phyloP scores from a whole-genome alignment of 2,329 filamentous ascomycete genomes.

The Tolypocladium tundrense region DNA sequence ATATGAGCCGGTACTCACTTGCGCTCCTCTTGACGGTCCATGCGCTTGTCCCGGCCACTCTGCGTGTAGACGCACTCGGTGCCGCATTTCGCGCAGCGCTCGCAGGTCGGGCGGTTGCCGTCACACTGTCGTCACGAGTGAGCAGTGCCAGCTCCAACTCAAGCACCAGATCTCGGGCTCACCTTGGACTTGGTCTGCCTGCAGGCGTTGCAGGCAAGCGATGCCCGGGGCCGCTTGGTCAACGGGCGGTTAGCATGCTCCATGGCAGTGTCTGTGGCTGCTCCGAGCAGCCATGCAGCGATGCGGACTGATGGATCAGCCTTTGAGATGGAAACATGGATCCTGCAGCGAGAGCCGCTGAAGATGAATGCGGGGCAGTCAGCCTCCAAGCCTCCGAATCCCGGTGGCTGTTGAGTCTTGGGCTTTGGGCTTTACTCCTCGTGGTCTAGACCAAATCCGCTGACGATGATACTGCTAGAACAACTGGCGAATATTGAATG shows the following conservation, averaged over 20 bases:
- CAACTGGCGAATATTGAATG: too few species aligned
- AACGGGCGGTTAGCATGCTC: constrained; percentile 7
- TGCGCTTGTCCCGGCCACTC: constrained; percentile 12
- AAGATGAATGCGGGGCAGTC: background rate
- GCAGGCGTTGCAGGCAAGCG: constrained; percentile 12
- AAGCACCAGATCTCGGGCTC: background rate
- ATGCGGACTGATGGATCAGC: background rate
- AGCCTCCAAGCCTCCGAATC: background rate
- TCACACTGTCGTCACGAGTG: constrained; percentile 8
- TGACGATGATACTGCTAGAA: too few species aligned
- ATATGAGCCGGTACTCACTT: constrained; percentile 3
- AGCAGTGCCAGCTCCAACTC: background rate
- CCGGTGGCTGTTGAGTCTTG: background rate
- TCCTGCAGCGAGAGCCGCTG: background rate
- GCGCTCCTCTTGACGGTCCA: constrained; percentile 12
- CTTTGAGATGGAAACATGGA: background rate
- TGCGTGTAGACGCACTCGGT: constrained; percentile 11
- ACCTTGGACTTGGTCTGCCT: constrained; percentile 15
- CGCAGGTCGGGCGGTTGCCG: constrained; percentile 10
- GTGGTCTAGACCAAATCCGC: background rate
- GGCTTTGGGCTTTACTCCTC: background rate
- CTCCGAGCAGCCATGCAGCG: background rate
- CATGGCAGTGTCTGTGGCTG: background rate
- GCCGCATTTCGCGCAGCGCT: constrained; percentile 8
- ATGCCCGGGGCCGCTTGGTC: constrained; percentile 11